Evolutionary conservation across 495 filamentous ascomycete genomes (phyloP).

Genomic region (Penicillium crystallinum): DNA sequence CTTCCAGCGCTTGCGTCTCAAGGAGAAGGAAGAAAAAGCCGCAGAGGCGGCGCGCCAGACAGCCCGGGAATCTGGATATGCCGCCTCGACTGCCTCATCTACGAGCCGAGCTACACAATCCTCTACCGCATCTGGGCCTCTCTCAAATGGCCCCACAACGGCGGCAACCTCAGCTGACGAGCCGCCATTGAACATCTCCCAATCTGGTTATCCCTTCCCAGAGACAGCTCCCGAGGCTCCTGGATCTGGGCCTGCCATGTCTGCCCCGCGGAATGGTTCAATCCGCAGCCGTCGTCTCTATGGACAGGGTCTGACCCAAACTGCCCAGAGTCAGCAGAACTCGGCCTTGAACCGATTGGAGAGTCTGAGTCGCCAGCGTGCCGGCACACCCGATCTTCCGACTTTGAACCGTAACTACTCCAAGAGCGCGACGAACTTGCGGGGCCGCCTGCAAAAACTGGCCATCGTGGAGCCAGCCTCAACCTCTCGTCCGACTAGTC

Average conservation of each 20-base stretch:
- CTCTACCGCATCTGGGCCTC: conserved; percentile 72
- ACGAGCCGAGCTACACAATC: conserved; percentile 79
- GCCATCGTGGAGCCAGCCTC: conserved; percentile 35
- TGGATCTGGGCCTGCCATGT: conserved; percentile 13
- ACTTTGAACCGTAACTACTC: conserved; percentile 39
- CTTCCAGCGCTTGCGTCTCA: conserved; percentile 68
- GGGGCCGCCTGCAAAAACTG: conserved; percentile 51
- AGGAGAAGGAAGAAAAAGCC: conserved; percentile 48
- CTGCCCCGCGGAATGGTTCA: conserved; percentile 41
- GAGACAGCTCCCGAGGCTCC: conserved; percentile 11
- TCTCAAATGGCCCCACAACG: conserved; percentile 64
- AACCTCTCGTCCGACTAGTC: conserved; percentile 46
- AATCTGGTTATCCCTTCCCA: conserved; percentile 18
- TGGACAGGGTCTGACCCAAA: conserved; percentile 74
- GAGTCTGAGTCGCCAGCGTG: conserved; percentile 54
- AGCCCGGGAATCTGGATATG: conserved; percentile 47
- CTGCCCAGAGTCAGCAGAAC: conserved; percentile 74
- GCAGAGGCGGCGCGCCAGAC: conserved; percentile 25
- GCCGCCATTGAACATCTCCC: conserved; percentile 51
- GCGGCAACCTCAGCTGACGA: conserved; percentile 92
- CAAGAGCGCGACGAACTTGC: conserved; percentile 52
- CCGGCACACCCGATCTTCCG: conserved; percentile 36
- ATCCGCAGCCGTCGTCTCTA: conserved; percentile 76
- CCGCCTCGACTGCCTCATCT: conserved; percentile 60
- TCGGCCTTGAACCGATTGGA: conserved; percentile 75